Conservation (phyloP, 164 flowering plant genomes). For the Amborella trichopoda region DNA sequence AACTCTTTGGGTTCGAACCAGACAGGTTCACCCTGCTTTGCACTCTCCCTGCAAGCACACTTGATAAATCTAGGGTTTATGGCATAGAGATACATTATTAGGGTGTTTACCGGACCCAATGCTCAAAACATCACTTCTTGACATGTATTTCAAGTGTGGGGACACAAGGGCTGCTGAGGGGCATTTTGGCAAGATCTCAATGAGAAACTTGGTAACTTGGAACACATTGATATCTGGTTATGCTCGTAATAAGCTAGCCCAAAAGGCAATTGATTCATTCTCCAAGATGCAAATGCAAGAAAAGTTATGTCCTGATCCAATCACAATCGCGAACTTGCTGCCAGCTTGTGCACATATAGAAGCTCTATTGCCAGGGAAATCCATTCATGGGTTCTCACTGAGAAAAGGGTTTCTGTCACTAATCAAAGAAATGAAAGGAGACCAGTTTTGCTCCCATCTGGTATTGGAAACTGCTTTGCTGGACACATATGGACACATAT, state of each 20-base stretch:
- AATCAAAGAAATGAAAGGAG: too few relatives aligned
- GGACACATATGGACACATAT: slow-evolving; percentile 34
- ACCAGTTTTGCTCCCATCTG: slow-evolving; percentile 5
- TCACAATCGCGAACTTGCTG: slow-evolving; percentile 51
- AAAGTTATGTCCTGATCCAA: slow-evolving; percentile 24
- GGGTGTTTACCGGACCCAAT: slow-evolving; percentile 18
- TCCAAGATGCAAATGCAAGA: slow-evolving; percentile 19
- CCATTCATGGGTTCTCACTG: slow-evolving; percentile 45
- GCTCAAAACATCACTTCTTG: slow-evolving; percentile 42
- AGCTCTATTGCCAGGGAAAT: slow-evolving; percentile 29
- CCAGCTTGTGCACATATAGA: slow-evolving; percentile 43
- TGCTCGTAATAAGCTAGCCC: slow-evolving; percentile 22
- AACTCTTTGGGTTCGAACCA: slow-evolving; percentile 10
- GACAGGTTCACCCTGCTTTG: slow-evolving; percentile 35
- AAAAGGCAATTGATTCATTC: slow-evolving; percentile 20
- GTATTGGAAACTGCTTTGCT: slow-evolving; percentile 48
- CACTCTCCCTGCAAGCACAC: slow-evolving; percentile 37
- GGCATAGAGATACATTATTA: slow-evolving; percentile 19
- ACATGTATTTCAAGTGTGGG: slow-evolving; percentile 45
- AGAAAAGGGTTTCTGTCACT: slow-evolving; percentile 3
- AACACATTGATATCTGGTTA: slow-evolving; percentile 42
- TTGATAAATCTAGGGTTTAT: slow-evolving; percentile 20
- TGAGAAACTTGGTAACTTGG: slow-evolving; percentile 38
- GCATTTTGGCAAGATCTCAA: slow-evolving; percentile 27
- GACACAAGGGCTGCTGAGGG: slow-evolving; percentile 18